Evolutionary conservation across 495 filamentous ascomycete species (phyloP).

Genomic region (Lichenothelia convexa): DNA sequence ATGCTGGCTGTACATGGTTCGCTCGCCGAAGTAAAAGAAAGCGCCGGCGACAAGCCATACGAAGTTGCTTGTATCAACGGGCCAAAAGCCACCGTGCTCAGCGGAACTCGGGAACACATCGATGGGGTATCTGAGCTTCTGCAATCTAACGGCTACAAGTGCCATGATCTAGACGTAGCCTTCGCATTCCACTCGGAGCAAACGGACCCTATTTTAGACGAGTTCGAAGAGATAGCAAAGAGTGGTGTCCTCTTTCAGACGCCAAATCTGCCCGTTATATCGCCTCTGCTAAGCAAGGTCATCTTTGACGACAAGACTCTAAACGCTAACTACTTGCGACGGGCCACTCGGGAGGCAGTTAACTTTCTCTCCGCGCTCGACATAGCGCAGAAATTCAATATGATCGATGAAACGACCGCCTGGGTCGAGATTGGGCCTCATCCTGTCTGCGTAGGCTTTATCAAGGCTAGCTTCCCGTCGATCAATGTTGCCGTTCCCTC

Average conservation of each 20-base stretch:
- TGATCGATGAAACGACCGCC: slow-evolving; percentile 13
- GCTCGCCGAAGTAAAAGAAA: neutral
- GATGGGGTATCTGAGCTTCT: slow-evolving; percentile 5
- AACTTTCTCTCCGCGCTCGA: slow-evolving; percentile 46
- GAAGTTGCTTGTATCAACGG: slow-evolving; percentile 24
- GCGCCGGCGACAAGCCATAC: slow-evolving; percentile 1
- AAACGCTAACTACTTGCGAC: slow-evolving; percentile 40
- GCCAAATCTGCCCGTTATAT: slow-evolving; percentile 52
- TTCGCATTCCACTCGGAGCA: slow-evolving; percentile 73
- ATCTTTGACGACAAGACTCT: slow-evolving; percentile 36
- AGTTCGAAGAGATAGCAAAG: slow-evolving; percentile 40
- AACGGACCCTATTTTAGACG: slow-evolving; percentile 55
- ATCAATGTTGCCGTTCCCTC: neutral
- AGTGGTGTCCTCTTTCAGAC: slow-evolving; percentile 36
- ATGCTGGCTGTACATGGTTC: slow-evolving; percentile 19
- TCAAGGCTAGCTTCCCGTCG: slow-evolving; percentile 6
- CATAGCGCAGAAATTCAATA: slow-evolving; percentile 5
- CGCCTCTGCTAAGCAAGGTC: slow-evolving; percentile 44
- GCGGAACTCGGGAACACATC: slow-evolving; percentile 14
- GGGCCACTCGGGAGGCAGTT: slow-evolving; percentile 52
- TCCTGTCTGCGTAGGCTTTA: slow-evolving; percentile 17
- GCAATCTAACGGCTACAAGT: slow-evolving; percentile 8
- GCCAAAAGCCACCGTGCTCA: slow-evolving; percentile 18
- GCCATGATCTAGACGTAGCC: slow-evolving; percentile 43
- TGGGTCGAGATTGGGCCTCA: slow-evolving; percentile 28